Conservation (phyloP, 257 asterid species). For the Solanum pinnatisectum region DNA sequence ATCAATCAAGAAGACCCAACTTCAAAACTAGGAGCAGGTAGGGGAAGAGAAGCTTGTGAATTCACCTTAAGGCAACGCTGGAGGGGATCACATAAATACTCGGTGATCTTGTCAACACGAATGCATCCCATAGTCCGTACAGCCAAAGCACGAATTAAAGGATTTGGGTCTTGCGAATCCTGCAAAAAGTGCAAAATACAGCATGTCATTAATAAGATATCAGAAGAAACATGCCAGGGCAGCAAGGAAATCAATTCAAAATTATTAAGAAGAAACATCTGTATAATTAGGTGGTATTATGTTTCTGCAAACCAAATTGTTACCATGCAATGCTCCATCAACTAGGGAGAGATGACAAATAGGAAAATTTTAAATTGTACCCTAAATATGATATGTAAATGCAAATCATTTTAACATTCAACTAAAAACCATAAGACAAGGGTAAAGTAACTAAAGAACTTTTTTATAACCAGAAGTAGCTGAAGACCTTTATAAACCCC, state of each 20-base stretch:
- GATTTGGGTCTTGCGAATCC: slow-evolving; percentile 99
- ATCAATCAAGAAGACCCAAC: slow-evolving; percentile 1
- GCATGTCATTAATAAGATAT: not conserved
- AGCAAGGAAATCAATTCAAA: not conserved
- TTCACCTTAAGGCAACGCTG: slow-evolving; percentile 96
- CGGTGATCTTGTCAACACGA: slow-evolving; percentile 97
- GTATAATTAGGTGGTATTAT: not conserved
- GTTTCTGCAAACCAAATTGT: not conserved
- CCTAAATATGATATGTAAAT: not conserved
- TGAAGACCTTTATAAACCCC: not conserved
- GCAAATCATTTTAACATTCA: not conserved
- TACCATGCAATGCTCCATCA: not conserved
- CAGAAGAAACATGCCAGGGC: not conserved
- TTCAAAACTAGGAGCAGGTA: not conserved
- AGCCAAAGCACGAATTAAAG: slow-evolving; percentile 97
- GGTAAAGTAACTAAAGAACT: not conserved
- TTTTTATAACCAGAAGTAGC: not conserved
- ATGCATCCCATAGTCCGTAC: slow-evolving; percentile 99
- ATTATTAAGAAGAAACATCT: not conserved
- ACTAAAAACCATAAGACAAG: not conserved
- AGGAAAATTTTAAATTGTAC: not conserved
- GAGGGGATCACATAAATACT: slow-evolving; percentile 93
- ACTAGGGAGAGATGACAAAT: not conserved
- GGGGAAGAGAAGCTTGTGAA: not conserved
- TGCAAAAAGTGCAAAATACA: slow-evolving; percentile 15